Percentiles rank a stretch among this genome's conserved stretches.
Conservation (phyloP, 1,284 basidiomycete species). For the Phellopilus nigrolimitatus region DNA sequence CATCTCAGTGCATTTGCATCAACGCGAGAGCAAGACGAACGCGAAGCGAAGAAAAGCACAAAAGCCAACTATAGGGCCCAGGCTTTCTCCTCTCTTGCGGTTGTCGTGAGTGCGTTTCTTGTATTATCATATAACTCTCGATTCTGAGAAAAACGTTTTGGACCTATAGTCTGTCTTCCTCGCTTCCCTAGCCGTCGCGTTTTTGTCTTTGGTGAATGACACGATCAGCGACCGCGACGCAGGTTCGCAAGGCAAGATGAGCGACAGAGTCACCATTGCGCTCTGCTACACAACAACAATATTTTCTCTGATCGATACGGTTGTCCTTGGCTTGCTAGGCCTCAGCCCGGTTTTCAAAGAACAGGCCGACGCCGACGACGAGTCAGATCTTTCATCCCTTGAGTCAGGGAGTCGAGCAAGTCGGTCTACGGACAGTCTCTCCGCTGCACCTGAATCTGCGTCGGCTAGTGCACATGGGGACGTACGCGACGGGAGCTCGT, state of each 20-base stretch:
- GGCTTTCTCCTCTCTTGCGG: not conserved
- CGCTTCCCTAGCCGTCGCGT: not conserved
- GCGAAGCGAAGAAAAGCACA: not conserved
- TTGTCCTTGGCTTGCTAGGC: not conserved
- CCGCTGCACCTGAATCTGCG: too few species aligned
- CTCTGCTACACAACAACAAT: not conserved
- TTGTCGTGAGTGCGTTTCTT: not conserved
- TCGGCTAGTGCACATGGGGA: too few species aligned
- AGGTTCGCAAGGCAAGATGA: not conserved
- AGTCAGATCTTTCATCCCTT: too few species aligned
- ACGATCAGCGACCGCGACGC: not conserved
- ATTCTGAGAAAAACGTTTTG: not conserved
- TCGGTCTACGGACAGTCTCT: too few species aligned
- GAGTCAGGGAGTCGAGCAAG: too few species aligned
- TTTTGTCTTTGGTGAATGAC: not conserved
- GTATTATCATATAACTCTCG: not conserved
- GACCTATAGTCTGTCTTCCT: not conserved
- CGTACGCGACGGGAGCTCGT: too few species aligned
- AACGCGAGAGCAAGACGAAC: too few species aligned
- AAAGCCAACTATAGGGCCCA: not conserved
- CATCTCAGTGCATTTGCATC: too few species aligned
- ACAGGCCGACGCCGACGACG: too few species aligned
- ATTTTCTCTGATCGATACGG: not conserved
- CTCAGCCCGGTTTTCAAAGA: too few species aligned
- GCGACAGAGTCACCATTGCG: not conserved